Base-by-base conservation (phyloP, 1,284 basidiomycete species). In the Ganoderma resinaceum region DNA sequence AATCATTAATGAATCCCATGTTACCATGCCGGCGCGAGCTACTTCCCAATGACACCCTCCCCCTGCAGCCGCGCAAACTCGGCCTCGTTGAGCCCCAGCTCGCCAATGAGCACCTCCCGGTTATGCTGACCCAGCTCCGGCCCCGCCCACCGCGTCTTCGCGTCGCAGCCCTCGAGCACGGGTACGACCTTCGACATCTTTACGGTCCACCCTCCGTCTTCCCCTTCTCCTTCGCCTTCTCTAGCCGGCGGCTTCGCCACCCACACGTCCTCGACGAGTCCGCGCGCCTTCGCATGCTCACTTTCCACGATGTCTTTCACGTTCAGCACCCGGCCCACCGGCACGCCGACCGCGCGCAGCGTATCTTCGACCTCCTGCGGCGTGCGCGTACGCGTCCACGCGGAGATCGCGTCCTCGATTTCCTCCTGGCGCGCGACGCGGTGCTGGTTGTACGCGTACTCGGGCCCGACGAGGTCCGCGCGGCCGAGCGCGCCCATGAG, bases 131-230 rank as follows among this genome's bases (percentile, higher is more conserved):
- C 91, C 37, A 92, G 79, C 70, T 90, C 84, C 4, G 90, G 90
- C 1, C 90, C 90, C 38, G 89, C 90, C 90, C 90, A 92, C 66
- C 82, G 83, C 3, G 89, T 89, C 72, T 81, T 80, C 9, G 83
- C 77, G 62, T 88, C 83, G 57, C 85, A 86, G 18, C 87, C 87
- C 66, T 90, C 85, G 61, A 92, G 74, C 49, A 87, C 77, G 7
- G 90, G 90, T 66, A 88, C 87, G 23, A 89, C 88, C 33, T 83
- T 84, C 49, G 85, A 83, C 86, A 92, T 89, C 78, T 90, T 91
- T 65, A 91, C 84, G 60, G 79, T 86, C 90, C 90, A 91, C 72
- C 81, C 68, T 67, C 75, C 63, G 2, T 23, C 66, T 42, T 31
- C 46, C 2, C 18, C 35, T 29, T 61, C 57, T 14, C 43, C 38